Base-by-base conservation (phyloP, 2,329 filamentous ascomycete species). In the Fusarium papillatum region DNA sequence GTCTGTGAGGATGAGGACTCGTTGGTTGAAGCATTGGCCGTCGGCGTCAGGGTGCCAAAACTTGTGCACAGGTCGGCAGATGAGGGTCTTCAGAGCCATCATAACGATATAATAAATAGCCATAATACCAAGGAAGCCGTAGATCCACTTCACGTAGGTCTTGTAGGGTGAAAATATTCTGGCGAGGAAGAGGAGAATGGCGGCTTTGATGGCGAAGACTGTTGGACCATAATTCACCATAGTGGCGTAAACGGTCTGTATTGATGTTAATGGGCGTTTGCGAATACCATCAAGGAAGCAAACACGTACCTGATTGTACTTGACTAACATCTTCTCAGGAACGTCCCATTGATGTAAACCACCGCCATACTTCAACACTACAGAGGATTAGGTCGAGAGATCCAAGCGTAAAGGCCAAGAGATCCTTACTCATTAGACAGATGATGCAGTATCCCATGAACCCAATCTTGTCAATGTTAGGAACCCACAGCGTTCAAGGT, bases 171-270 rank as follows among this genome's bases (percentile, higher is more conserved):
- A 38, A 14, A 75, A 75, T 5, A 75, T 66, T 1, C 34, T 64
- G 6, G 72, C 69, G 2, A 75, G 61, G 43, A 75, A 75, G 5
- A 75, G 64, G 0, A 75, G 69, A n/a, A 75, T 75, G 2, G 72
- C 72, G 0, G 72, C 69, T 22, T 75, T 75, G 24, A 75, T 75
- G 14, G 72, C 72, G 2, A 75, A 69, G 10, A 75, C 72, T 5
- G 72, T 75, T 22, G 72, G 72, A 0, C 72, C 72, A 2, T 75
- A 75, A 22, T 73, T 75, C 2, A 75, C 72, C 72, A 75, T 73
- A 1, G 72, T 75, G 3, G 72, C 72, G 5, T 75, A 75, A 4
- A 75, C 72, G 0, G 72, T 75, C 64, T 74, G 14, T 5, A 3
- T 6, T 2, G 16, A 0, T 8, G 9, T 74, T 11, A 55, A 34